Evolutionary conservation across 345 rosid genomes (phyloP).

Genomic region (Nephelium lappaceum): DNA sequence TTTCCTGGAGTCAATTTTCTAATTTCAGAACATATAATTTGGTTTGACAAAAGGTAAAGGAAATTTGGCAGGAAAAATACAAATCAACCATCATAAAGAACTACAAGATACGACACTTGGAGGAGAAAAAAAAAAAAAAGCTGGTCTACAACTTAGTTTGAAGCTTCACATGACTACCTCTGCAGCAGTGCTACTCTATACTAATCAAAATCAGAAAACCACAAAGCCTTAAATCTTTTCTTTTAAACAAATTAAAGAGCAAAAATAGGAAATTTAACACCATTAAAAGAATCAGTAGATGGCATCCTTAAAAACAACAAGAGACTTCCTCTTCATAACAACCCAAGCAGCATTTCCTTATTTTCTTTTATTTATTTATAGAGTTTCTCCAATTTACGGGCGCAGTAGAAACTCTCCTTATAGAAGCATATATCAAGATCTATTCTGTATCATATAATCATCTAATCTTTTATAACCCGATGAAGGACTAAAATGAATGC

Average conservation of each 20-base stretch:
- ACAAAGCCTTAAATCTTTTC: not conserved
- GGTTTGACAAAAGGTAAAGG: slow-evolving; percentile 11
- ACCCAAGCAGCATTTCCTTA: not conserved
- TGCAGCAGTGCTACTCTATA: not conserved
- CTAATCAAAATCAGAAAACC: not conserved
- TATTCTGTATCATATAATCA: not conserved
- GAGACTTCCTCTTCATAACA: not conserved
- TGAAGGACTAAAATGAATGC: not conserved
- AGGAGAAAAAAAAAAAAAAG: not conserved
- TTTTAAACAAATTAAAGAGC: not conserved
- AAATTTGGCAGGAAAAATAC: not conserved
- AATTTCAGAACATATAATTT: slow-evolving; percentile 13
- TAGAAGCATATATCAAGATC: slow-evolving; percentile 1
- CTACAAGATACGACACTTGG: not conserved
- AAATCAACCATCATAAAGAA: not conserved
- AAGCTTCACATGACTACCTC: not conserved
- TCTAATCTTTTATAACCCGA: not conserved
- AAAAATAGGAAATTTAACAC: not conserved
- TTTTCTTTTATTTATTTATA: not conserved
- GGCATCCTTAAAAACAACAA: not conserved
- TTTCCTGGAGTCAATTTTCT: slow-evolving; percentile 58
- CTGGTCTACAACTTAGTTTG: not conserved
- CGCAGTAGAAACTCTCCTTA: too few species aligned
- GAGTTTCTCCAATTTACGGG: not conserved
- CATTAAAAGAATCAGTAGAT: not conserved